Conservation (phyloP, 2,329 filamentous ascomycete genomes). For the Diaporthe eres region DNA sequence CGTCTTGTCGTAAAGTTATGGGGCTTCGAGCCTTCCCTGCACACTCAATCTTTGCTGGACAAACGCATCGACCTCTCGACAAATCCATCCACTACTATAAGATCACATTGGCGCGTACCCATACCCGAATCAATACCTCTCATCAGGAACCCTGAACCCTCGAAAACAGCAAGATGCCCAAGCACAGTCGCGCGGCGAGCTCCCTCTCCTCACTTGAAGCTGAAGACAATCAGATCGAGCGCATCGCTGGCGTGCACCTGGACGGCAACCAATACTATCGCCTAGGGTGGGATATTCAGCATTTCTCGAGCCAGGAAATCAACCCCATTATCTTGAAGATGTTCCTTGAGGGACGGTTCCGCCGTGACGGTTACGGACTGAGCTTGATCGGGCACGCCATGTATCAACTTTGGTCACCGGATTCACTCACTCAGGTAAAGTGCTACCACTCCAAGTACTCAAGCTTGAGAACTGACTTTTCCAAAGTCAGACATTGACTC, state of each 20-base stretch:
- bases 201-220: not conserved
- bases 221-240: conserved; percentile 2
- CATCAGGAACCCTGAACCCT: too few species aligned
- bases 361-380: not conserved
- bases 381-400: not conserved
- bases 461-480: not conserved
- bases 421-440: not conserved
- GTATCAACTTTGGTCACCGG: not conserved
- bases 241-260: not conserved
- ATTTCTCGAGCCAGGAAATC: not conserved
- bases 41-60: not conserved
- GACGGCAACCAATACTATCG: not conserved
- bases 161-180: not conserved
- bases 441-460: accelerated
- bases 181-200: not conserved
- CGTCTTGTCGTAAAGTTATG: not conserved
- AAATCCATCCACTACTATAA: not conserved
- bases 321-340: not conserved
- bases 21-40: not conserved
- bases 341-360: not conserved
- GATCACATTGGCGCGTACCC: not conserved
- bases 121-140: not conserved
- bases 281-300: not conserved
- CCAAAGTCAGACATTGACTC: not conserved
- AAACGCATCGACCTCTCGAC: not conserved